Base-by-base conservation (phyloP, 2,329 filamentous ascomycete genomes). In the Colletotrichum ledebouriae region DNA sequence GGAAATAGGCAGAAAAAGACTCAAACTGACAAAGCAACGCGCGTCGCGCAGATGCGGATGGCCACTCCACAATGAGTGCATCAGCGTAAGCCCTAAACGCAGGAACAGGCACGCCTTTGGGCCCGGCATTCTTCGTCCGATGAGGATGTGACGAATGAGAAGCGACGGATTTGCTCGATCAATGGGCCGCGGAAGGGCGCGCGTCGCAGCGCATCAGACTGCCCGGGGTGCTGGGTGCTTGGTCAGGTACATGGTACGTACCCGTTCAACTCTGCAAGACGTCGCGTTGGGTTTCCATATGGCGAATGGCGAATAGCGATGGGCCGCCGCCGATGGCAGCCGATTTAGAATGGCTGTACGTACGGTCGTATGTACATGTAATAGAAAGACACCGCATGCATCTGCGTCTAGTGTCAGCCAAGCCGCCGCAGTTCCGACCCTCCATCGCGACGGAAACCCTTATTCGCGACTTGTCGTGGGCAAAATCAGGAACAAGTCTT, bases 51-150 rank as follows among this genome's bases (percentile, higher is more conserved):
- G 33, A 52, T 63, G 53, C 44, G 52, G 53, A 42, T 39, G 53
- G 64, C 22, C 57, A 25, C 55, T 41, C 64, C 47, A 63, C 49
- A 50, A n/a, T 29, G 56, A 47, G 50, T 65, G 66, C 66, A 59
- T 47, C 62, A 44, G 47, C 33, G 34, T 52, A 49, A 69, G 66
- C 66, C 66, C 66, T 69, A 66, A 68, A 69, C 66, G 61, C 66
- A 69, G 66, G 66, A 59, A 69, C 66, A 60, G 66, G 49, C 66
- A 49, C 65, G 59, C 59, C 39, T 53, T 44, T 59, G 41, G 65
- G 25, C 41, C 65, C 49, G 62, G 56, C 61, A 59, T 34, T 60
- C 20, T 69, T 65, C 62, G 66, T 60, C 61, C 56, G 55, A 65
- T 60, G 12, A n/a, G 39, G 22, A 66, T 60, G 61, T n/a, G 61